Evolutionary conservation across 805 yeast species (phyloP).

Genomic region (Saccharomycopsis schoenii): DNA sequence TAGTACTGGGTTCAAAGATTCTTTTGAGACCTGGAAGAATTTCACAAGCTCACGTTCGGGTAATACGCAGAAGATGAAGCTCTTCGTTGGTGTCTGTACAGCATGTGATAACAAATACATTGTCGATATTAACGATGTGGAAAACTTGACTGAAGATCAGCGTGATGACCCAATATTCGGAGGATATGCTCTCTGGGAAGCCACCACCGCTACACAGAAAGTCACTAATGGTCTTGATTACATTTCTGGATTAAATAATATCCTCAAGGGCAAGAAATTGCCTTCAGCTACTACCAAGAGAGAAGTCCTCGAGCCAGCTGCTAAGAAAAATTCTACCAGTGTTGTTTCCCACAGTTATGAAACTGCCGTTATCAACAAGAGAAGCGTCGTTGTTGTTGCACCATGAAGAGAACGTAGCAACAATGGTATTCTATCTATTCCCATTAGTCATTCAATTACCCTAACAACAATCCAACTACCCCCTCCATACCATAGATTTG

Average conservation of each 20-base stretch:
- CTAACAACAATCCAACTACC: too few species aligned
- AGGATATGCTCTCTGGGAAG: constrained; percentile 16
- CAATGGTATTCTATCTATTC: too few species aligned
- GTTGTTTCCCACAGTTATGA: background rate
- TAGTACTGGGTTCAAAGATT: constrained; percentile 34
- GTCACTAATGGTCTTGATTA: constrained; percentile 7
- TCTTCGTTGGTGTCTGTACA: constrained; percentile 57
- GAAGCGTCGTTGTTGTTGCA: background rate
- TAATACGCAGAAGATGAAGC: constrained; percentile 37
- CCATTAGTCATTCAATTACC: too few species aligned
- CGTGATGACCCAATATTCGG: constrained; percentile 7
- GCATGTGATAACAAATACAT: constrained; percentile 49
- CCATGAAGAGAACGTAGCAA: background rate
- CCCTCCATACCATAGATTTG: too few species aligned
- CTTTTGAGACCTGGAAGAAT: constrained; percentile 36
- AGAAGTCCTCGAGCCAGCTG: background rate
- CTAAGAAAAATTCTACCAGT: background rate
- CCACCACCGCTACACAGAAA: constrained; percentile 5
- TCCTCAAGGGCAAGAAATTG: constrained; percentile 8
- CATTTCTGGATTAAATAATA: constrained; percentile 11
- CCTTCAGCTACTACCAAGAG: constrained; percentile 1
- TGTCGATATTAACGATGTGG: constrained; percentile 26
- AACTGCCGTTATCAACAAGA: background rate
- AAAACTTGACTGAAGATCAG: background rate
- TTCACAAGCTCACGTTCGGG: constrained; percentile 28